These are phyloP conservation scores for Chalciporus chontae DNA, from an alignment of 768 basidiomycete species.

Conservation along the genomic window DNA sequence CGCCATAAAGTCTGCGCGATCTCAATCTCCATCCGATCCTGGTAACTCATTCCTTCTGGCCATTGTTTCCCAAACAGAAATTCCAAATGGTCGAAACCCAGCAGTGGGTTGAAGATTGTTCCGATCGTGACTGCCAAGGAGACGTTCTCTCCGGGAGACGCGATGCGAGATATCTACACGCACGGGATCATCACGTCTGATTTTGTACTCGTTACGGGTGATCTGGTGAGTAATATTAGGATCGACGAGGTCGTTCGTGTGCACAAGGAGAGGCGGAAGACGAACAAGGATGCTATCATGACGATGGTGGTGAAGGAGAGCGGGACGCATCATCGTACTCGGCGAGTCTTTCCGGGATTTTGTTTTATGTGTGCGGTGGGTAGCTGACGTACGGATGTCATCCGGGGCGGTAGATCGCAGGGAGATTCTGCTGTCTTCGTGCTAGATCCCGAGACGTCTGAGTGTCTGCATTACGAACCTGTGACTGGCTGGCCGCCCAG, in stretches of 20 bases:
- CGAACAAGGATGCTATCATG: constrained; percentile 93
- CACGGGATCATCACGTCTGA: constrained; percentile 87
- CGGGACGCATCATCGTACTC: constrained; percentile 66
- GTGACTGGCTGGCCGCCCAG: constrained; percentile 67
- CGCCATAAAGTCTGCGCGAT: constrained; percentile 66
- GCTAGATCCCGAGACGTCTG: constrained; percentile 67
- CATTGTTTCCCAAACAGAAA: constrained; percentile 41
- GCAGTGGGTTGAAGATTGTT: constrained; percentile 75
- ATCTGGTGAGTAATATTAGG: constrained; percentile 89
- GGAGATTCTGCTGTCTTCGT: constrained; percentile 79
- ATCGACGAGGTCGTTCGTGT: constrained; percentile 86
- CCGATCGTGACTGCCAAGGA: constrained; percentile 84
- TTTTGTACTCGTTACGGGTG: constrained; percentile 88
- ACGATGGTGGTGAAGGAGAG: constrained; percentile 89
- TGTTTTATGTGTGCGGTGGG: background rate
- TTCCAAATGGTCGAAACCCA: constrained; percentile 83
- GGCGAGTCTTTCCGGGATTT: constrained; percentile 40
- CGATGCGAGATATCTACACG: constrained; percentile 91
- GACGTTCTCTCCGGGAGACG: constrained; percentile 86
- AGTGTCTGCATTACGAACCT: constrained; percentile 85
- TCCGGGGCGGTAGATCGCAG: constrained; percentile 44
- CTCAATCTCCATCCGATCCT: constrained; percentile 10
- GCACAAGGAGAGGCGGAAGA: constrained; percentile 83
- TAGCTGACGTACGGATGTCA: background rate
- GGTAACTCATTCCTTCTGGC: constrained; percentile 6